Evolutionary conservation across 1,139 yeast species (phyloP).

Genomic region (Debaryomyces sp.): DNA sequence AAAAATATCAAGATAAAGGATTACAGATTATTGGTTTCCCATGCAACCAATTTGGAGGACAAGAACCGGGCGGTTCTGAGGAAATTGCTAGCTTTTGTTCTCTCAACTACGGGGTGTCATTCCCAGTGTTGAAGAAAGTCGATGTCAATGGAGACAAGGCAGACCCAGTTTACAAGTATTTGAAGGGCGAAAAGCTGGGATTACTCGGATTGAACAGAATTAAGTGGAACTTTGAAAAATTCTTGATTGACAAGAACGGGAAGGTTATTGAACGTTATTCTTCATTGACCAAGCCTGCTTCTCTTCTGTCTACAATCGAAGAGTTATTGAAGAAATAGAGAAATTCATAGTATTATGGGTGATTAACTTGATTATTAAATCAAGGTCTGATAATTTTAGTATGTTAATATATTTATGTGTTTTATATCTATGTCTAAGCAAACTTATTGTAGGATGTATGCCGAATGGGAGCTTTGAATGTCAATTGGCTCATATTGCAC

Average conservation of each 20-base stretch:
- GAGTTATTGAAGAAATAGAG: conserved; percentile 31
- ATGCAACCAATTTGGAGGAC: conserved; percentile 65
- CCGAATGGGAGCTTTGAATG: not conserved
- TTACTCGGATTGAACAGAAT: conserved; percentile 47
- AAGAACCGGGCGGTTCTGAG: conserved; percentile 47
- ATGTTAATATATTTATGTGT: not conserved
- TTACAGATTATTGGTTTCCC: conserved; percentile 90
- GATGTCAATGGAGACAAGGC: conserved; percentile 86
- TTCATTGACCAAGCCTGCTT: conserved; percentile 44
- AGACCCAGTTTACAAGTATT: conserved; percentile 77
- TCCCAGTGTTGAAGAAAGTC: conserved; percentile 84
- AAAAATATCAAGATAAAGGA: conserved; percentile 75
- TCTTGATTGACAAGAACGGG: conserved; percentile 48
- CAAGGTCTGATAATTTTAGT: not conserved
- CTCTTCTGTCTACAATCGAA: conserved; percentile 40
- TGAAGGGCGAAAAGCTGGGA: conserved; percentile 58
- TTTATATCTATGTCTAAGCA: not conserved
- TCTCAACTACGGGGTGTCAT: conserved; percentile 60
- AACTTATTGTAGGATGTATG: not conserved
- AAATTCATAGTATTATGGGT: not conserved
- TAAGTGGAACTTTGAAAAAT: conserved; percentile 56
- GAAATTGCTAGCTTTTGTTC: conserved; percentile 45
- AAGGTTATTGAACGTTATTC: conserved; percentile 48
- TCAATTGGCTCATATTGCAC: not conserved
- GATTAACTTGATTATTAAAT: not conserved